Percentiles rank a stretch among this genome's conserved stretches.
Conservation (phyloP, 192 early-diverging fungal genomes). For the Entomortierella lignicola region DNA sequence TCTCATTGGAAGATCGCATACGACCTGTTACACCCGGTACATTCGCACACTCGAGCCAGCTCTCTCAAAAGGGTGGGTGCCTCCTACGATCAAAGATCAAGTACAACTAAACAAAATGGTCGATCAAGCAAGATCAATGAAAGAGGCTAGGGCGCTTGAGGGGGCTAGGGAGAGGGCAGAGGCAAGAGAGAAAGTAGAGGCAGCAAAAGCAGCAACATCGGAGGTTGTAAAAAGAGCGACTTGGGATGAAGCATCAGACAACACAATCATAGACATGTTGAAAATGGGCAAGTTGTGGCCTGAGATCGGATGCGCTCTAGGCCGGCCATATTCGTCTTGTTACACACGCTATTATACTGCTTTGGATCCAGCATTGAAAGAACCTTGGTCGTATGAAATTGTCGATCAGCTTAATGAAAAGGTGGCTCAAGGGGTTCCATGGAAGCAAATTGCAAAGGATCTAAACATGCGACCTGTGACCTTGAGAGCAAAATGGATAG, state of each 20-base stretch:
- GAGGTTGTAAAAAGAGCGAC: neutral
- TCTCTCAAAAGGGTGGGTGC: constrained; percentile 11
- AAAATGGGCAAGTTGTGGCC: constrained; percentile 7
- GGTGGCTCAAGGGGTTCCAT: constrained; percentile 13
- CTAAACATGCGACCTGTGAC: constrained; percentile 15
- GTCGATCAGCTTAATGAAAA: constrained; percentile 10
- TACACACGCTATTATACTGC: constrained; percentile 23
- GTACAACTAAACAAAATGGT: neutral
- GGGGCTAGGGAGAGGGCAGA: neutral
- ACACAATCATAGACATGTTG: constrained; percentile 22
- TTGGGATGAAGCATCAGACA: constrained; percentile 15
- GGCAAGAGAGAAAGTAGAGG: neutral
- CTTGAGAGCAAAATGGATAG: constrained; percentile 21
- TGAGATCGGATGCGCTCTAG: constrained; percentile 20
- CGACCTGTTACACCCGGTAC: constrained; percentile 22
- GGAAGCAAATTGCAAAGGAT: constrained; percentile 29
- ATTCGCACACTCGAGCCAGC: constrained; percentile 4
- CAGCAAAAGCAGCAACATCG: neutral
- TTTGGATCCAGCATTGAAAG: constrained; percentile 21
- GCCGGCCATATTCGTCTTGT: constrained; percentile 36
- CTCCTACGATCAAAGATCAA: constrained; percentile 16
- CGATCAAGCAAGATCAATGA: neutral
- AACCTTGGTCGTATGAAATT: constrained; percentile 7
- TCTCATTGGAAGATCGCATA: constrained; percentile 12
- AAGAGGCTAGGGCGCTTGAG: neutral